phyloP scores from a whole-genome alignment of 805 yeast species.

The Saccharomyces eubayanus region DNA sequence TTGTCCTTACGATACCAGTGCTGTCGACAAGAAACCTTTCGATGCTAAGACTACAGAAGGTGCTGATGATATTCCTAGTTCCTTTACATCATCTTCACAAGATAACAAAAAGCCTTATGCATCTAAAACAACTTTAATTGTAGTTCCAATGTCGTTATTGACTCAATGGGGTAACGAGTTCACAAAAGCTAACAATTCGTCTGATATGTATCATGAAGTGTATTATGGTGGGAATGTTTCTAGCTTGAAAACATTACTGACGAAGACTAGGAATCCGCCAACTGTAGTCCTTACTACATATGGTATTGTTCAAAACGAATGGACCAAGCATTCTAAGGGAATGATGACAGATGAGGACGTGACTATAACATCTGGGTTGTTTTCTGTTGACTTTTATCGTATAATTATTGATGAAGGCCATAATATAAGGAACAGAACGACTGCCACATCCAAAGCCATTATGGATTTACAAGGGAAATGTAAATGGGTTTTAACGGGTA shows the following conservation, averaged over 20 bases:
- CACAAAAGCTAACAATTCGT: slow-evolving; percentile 42
- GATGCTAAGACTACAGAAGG: slow-evolving; percentile 2
- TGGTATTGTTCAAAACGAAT: slow-evolving; percentile 78
- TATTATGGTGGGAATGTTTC: slow-evolving; percentile 68
- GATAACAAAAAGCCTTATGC: slow-evolving; percentile 42
- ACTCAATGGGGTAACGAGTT: slow-evolving; percentile 88
- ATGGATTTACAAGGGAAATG: slow-evolving; percentile 55
- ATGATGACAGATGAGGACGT: slow-evolving; percentile 13
- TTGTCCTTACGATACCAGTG: slow-evolving; percentile 43
- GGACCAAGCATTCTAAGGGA: slow-evolving; percentile 37
- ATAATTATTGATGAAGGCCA: slow-evolving; percentile 87
- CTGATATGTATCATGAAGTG: slow-evolving; percentile 41
- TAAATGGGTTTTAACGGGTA: slow-evolving; percentile 85
- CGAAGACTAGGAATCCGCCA: slow-evolving; percentile 43
- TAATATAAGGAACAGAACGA: slow-evolving; percentile 67
- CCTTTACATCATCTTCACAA: neutral
- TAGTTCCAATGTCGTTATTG: slow-evolving; percentile 86
- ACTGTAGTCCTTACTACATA: slow-evolving; percentile 74
- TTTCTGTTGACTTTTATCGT: slow-evolving; percentile 64
- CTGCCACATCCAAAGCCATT: slow-evolving; percentile 74
- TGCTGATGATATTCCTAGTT: neutral
- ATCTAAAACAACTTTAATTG: slow-evolving; percentile 59
- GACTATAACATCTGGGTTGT: slow-evolving; percentile 43
- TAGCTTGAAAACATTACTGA: slow-evolving; percentile 41
- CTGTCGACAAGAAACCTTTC: slow-evolving; percentile 5